Conservation (phyloP, 352 stramenopile species). For the Phytophthora brassicae region DNA sequence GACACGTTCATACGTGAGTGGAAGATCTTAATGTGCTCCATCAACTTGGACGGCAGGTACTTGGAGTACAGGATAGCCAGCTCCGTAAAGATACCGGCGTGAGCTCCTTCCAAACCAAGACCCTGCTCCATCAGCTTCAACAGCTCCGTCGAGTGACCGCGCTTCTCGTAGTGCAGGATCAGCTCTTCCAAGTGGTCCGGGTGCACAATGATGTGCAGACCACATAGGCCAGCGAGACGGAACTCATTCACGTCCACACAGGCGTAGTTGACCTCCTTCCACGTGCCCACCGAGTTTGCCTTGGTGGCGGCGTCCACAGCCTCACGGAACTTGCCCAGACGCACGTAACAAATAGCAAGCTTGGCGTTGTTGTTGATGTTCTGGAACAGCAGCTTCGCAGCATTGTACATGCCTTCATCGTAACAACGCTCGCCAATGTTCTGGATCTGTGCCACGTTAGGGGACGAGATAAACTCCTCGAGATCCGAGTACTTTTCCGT, state of each 20-base stretch:
- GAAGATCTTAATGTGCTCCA: conserved; percentile 99
- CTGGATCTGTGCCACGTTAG: conserved; percentile 99
- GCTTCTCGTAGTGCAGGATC: conserved; percentile 98
- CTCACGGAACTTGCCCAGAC: conserved; percentile 98
- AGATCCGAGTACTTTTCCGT: conserved; percentile 98
- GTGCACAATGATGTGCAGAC: conserved; percentile 99
- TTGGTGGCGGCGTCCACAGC: conserved; percentile 98
- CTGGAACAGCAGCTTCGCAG: conserved; percentile 98
- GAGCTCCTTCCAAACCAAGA: conserved; percentile 97
- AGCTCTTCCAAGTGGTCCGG: conserved; percentile 99
- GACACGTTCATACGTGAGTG: conserved; percentile 99
- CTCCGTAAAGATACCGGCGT: conserved; percentile 99
- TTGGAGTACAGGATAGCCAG: conserved; percentile 99
- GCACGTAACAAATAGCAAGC: conserved; percentile 99
- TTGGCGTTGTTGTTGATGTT: conserved; percentile 99
- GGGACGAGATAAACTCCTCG: conserved; percentile 98
- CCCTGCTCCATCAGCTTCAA: conserved; percentile 99
- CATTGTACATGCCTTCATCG: conserved; percentile 98
- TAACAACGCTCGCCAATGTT: conserved; percentile 98
- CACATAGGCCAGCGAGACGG: conserved; percentile 96
- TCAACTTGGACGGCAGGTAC: conserved; percentile 98
- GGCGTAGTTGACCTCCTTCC: conserved; percentile 99
- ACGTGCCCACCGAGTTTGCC: conserved; percentile 99
- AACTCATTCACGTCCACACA: conserved; percentile 99
- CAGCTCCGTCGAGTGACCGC: conserved; percentile 95